phyloP scores from a whole-genome alignment of 2,329 filamentous ascomycete species.

The Fusarium zealandicum region DNA sequence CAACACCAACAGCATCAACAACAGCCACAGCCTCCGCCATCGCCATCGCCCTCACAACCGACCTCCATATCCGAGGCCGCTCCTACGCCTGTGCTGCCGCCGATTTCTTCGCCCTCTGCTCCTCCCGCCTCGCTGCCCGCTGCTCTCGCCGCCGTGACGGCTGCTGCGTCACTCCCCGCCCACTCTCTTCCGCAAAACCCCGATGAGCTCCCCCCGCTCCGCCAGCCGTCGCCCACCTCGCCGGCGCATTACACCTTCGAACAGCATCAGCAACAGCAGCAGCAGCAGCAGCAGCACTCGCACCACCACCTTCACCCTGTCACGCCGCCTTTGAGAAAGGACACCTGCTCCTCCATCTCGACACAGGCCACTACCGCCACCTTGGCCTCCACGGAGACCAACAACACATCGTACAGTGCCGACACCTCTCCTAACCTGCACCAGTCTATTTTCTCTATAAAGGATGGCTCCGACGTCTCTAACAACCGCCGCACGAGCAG shows the following conservation, averaged over 20 bases:
- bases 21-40: slow-evolving; percentile 37
- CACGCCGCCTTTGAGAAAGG: slow-evolving; percentile 52
- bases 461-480: slow-evolving; percentile 62
- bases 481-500: slow-evolving; percentile 63
- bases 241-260: slow-evolving; percentile 41
- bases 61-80: slow-evolving; percentile 38
- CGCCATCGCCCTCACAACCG: slow-evolving; percentile 39
- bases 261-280: slow-evolving; percentile 39
- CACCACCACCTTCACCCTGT: slow-evolving; percentile 42
- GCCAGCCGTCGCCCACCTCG: slow-evolving; percentile 39
- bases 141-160: slow-evolving; percentile 32
- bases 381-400: slow-evolving; percentile 55
- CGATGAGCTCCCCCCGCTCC: slow-evolving; percentile 41
- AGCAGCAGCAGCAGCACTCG: slow-evolving; percentile 27
- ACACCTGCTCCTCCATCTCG: slow-evolving; percentile 62
- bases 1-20: slow-evolving; percentile 32
- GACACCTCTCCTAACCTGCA: slow-evolving; percentile 59
- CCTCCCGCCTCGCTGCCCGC: slow-evolving; percentile 38
- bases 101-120: slow-evolving; percentile 40
- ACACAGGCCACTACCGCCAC: slow-evolving; percentile 57
- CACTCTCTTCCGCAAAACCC: slow-evolving; percentile 36
- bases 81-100: slow-evolving; percentile 36
- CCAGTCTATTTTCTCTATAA: slow-evolving; percentile 63
- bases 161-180: slow-evolving; percentile 32
- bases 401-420: slow-evolving; percentile 59